phyloP scores from a whole-genome alignment of 345 rosid genomes.

The Citrus sp. region DNA sequence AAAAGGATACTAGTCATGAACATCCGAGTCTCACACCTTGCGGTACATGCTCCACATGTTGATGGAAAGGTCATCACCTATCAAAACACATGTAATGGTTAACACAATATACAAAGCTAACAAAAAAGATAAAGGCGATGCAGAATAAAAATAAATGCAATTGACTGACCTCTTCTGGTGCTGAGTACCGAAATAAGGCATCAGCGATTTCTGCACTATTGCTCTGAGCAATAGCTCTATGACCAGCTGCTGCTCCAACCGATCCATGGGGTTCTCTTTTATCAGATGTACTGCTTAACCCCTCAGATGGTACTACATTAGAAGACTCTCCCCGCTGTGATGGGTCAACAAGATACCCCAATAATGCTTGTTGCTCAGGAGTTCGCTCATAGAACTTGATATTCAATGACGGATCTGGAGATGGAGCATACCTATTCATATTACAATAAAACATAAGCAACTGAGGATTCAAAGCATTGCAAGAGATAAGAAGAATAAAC shows the following conservation, averaged over 20 bases:
- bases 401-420: slow-evolving; percentile 70
- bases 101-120: not conserved
- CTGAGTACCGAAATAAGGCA: slow-evolving; percentile 66
- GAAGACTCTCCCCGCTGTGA: slow-evolving; percentile 43
- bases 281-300: slow-evolving; percentile 25
- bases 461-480: not conserved
- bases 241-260: slow-evolving; percentile 82
- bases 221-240: slow-evolving; percentile 86
- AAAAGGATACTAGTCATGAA: slow-evolving; percentile 59
- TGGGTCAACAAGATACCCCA: slow-evolving; percentile 66
- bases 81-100: not conserved
- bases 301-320: slow-evolving; percentile 31
- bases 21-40: slow-evolving; percentile 58
- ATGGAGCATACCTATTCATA: slow-evolving; percentile 68
- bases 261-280: slow-evolving; percentile 62
- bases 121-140: not conserved
- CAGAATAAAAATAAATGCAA: slow-evolving; percentile 1
- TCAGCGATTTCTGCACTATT: slow-evolving; percentile 76
- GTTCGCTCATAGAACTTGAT: slow-evolving; percentile 85
- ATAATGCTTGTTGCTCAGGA: slow-evolving; percentile 70
- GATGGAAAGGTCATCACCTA: slow-evolving; percentile 70
- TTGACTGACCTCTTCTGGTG: slow-evolving; percentile 80
- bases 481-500: not conserved
- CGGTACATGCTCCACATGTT: slow-evolving; percentile 50
- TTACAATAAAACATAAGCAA: not conserved